These are phyloP conservation scores for Coriolopsis trogii DNA, from an alignment of 1,284 basidiomycete genomes.

Conservation along the genomic window DNA sequence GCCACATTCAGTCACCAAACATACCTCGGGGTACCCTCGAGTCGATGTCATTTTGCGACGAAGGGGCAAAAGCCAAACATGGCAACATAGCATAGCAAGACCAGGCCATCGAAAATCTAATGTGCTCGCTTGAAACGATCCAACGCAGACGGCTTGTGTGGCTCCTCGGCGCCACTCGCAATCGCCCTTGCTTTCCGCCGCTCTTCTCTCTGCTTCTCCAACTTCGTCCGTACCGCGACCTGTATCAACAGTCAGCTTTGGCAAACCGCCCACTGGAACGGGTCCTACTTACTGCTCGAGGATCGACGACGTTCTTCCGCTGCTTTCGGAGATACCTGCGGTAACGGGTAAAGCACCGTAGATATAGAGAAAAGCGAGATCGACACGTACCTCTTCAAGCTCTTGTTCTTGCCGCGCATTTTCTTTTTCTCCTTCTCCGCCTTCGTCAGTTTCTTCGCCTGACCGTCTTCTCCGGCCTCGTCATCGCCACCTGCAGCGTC, in stretches of 20 bases:
- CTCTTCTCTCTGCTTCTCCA: conserved; percentile 66
- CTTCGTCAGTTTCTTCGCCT: conserved; percentile 26
- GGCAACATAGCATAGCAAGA: not conserved
- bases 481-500: conserved; percentile 37
- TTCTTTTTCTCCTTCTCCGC: conserved; percentile 75
- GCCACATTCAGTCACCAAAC: not conserved
- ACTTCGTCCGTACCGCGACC: conserved; percentile 70
- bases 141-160: conserved; percentile 59
- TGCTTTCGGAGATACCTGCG: conserved; percentile 72
- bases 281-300: conserved; percentile 65
- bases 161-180: conserved; percentile 42
- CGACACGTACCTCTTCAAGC: conserved; percentile 65
- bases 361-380: not conserved
- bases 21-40: too few relatives aligned
- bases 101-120: conserved; percentile 3
- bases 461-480: conserved; percentile 37
- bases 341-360: too few relatives aligned
- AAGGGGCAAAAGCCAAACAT: not conserved
- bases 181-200: conserved; percentile 47
- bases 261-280: not conserved
- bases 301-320: conserved; percentile 92
- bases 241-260: conserved; percentile 29
- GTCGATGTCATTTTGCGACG: not conserved
- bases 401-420: conserved; percentile 86
- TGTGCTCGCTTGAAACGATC: conserved; percentile 56